Evolutionary conservation across 1,139 yeast species (phyloP), one percentile per base, ranked within the genome.

Genomic region (Magnusiomyces magnusii): DNA sequence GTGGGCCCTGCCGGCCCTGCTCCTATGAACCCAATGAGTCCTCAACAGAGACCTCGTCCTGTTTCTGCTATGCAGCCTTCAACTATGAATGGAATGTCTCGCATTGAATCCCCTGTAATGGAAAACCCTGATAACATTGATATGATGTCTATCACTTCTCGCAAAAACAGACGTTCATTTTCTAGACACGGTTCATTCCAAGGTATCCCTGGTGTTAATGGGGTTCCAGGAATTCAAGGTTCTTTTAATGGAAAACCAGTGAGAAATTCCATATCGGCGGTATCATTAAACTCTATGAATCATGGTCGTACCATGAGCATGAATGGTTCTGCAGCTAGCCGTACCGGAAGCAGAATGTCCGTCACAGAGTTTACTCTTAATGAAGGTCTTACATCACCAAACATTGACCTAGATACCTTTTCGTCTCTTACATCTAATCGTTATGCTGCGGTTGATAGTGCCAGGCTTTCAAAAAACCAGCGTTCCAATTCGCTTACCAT

Each of bases 81-180:
- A 5, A 7, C 49, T 44, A 3, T 21, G 24, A 41, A 41, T 17
- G 47, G 47, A 17, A 19, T 44, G 27, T 44, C 49, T 19, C 49
- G 49, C 10, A 44, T 44, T 21, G 49, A 23, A 3, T 23, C 49
- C 9, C 49, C 49, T 3, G 49, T 44, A 2, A 27, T 56, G 36
- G 57, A 52, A 27, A 47, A 57, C 25, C 58, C 56, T 19, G 60
- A 57, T 3, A 28, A 49, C 19, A 42, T 60, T 27, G 44, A 39
- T 23, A 60, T 60, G 62, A 60, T 60, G 62, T 52, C 53, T 15
- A n/a, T 60, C 31, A 60, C 62, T n/a, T 34, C 58, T 3, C 55
- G 59, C 25, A 57, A 51, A 36, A 57, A 55, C 50, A 44, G 62
- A 10, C 58, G 62, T 15, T 59, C 60, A 17, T 24, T 54, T 17